These are phyloP conservation scores for Xerocomus brunneocitrinus DNA, from an alignment of 768 basidiomycete genomes.

Conservation along the genomic window DNA sequence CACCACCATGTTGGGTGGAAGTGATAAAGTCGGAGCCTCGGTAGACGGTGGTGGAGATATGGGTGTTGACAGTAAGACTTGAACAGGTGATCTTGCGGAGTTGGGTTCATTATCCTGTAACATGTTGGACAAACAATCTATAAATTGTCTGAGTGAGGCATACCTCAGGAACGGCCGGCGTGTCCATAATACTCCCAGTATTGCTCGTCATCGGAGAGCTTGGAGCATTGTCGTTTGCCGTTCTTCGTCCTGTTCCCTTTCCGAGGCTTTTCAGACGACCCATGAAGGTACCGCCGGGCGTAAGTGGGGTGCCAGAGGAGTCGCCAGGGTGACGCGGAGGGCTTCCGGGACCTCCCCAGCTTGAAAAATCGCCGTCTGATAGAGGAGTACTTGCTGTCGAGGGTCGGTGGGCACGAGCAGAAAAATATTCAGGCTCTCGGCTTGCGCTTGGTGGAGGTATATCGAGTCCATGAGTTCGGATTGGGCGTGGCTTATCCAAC, in stretches of 20 bases:
- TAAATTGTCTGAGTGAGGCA: background rate
- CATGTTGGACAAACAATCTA: background rate
- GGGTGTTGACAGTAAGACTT: constrained; percentile 50
- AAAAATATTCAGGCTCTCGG: constrained; percentile 51
- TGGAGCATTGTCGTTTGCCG: constrained; percentile 15
- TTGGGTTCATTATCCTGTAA: constrained; percentile 25
- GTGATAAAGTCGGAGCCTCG: constrained; percentile 66
- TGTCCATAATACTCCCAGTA: constrained; percentile 13
- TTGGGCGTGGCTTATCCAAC: constrained; percentile 28
- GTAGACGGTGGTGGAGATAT: constrained; percentile 61
- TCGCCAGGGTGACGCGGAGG: constrained; percentile 28
- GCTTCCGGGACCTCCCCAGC: constrained; percentile 38
- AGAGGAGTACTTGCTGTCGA: constrained; percentile 39
- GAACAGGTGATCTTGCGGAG: constrained; percentile 46
- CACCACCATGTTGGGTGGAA: constrained; percentile 59
- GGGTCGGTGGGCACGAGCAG: constrained; percentile 40
- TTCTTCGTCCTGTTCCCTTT: constrained; percentile 44
- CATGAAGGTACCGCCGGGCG: constrained; percentile 61
- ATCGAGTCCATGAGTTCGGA: constrained; percentile 46
- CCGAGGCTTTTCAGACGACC: constrained; percentile 75
- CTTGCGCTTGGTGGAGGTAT: constrained; percentile 23
- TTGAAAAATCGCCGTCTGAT: constrained; percentile 50
- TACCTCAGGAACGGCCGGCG: constrained; percentile 23
- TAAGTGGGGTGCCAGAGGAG: constrained; percentile 41
- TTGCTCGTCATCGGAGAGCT: constrained; percentile 22